Conservation (phyloP, 2,329 filamentous ascomycete species). For the Claviceps pazoutovae region DNA sequence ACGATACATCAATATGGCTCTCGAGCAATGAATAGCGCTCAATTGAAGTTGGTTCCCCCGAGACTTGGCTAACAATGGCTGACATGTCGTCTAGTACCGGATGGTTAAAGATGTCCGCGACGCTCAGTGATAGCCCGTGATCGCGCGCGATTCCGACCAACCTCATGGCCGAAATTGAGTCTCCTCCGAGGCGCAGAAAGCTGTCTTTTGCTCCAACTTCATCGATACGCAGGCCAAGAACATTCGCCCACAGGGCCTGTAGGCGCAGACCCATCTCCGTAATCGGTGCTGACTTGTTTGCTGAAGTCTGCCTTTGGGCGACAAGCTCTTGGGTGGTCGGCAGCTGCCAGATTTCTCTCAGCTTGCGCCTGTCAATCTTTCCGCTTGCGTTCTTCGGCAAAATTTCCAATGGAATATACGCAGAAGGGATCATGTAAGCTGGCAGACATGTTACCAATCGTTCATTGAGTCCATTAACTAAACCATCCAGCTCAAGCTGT, state of each 20-base stretch:
- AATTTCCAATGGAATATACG: background rate
- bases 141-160: constrained; percentile 19
- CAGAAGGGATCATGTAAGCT: constrained; percentile 2
- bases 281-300: background rate
- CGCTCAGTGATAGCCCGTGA: constrained; percentile 22
- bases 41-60: background rate
- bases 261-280: background rate
- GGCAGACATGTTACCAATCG: background rate
- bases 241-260: constrained; percentile 3
- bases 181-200: constrained; percentile 33
- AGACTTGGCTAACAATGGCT: background rate
- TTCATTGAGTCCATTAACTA: background rate
- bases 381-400: background rate
- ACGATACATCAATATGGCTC: background rate
- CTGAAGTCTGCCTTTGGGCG: background rate
- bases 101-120: constrained; percentile 27
- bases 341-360: background rate
- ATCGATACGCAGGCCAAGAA: constrained; percentile 5
- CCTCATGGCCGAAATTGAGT: constrained; percentile 33
- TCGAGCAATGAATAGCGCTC: background rate
- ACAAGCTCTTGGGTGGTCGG: background rate
- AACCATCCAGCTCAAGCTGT: background rate
- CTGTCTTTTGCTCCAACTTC: constrained; percentile 25
- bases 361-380: background rate
- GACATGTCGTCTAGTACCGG: constrained; percentile 3